phyloP scores from a whole-genome alignment of 2,329 filamentous ascomycete genomes.

The Orbilia ellipsospora region DNA sequence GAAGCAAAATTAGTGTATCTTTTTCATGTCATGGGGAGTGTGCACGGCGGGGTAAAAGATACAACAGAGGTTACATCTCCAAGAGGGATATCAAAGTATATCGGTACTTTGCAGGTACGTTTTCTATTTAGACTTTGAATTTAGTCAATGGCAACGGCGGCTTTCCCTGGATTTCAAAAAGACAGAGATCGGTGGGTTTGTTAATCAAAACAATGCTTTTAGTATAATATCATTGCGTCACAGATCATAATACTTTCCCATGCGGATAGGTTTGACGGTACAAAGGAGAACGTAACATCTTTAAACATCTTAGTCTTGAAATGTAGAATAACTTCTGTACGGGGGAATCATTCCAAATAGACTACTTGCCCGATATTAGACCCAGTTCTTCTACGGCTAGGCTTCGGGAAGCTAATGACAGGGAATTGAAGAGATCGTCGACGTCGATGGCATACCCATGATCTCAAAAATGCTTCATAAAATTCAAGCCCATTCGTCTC shows the following conservation, averaged over 20 bases:
- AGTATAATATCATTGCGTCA: too few relatives aligned
- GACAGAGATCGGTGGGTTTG: conserved; percentile 26
- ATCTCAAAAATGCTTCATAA: background rate
- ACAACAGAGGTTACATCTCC: too few relatives aligned
- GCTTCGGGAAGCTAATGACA: too few relatives aligned
- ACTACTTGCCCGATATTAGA: too few relatives aligned
- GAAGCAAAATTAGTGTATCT: background rate
- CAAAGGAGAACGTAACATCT: background rate
- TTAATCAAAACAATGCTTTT: too few relatives aligned
- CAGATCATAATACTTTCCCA: too few relatives aligned
- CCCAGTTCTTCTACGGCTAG: too few relatives aligned
- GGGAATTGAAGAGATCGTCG: background rate
- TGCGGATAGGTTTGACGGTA: background rate
- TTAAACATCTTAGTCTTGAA: too few relatives aligned
- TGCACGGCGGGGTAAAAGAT: too few relatives aligned
- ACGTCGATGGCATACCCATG: background rate
- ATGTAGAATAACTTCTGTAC: too few relatives aligned
- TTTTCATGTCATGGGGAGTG: background rate
- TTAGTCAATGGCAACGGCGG: conserved; percentile 3
- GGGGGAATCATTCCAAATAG: too few relatives aligned
- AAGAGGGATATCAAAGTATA: too few relatives aligned
- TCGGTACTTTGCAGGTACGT: background rate
- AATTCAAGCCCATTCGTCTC: background rate
- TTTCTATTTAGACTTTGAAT: background rate
- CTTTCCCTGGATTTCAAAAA: background rate